Evolutionary conservation across 805 yeast genomes (phyloP).

Genomic region (Metschnikowia drakensbergensis): DNA sequence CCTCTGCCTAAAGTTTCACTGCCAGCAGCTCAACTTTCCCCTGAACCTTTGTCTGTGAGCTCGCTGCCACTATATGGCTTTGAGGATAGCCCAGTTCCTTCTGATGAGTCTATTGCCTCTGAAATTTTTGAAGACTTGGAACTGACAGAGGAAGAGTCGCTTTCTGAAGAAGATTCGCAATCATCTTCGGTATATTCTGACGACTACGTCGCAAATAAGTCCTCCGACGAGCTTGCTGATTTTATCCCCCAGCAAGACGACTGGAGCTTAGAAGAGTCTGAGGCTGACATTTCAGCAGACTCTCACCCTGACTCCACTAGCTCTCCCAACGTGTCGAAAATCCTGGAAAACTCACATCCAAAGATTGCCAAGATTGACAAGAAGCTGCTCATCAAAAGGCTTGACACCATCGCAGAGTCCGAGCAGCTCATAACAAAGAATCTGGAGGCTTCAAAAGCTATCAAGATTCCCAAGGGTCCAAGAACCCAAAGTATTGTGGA

Average conservation of each 20-base stretch:
- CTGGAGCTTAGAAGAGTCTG: background rate
- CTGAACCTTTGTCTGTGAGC: background rate
- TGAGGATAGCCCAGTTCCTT: background rate
- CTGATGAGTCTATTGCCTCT: constrained; percentile 2
- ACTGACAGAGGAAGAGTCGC: background rate
- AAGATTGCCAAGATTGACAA: too few species aligned
- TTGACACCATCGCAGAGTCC: background rate
- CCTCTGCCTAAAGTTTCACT: background rate
- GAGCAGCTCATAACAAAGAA: background rate
- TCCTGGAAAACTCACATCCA: too few species aligned
- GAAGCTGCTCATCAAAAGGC: background rate
- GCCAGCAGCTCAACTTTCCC: too few species aligned
- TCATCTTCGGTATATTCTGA: background rate
- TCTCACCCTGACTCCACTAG: background rate
- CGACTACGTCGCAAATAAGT: background rate
- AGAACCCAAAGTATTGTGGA: background rate
- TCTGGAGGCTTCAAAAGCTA: background rate
- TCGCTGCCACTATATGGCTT: background rate
- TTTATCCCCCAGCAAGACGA: background rate
- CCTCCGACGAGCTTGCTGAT: background rate
- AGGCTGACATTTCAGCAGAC: too few species aligned
- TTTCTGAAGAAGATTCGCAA: background rate
- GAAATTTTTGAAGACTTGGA: background rate
- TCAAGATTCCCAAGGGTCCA: background rate
- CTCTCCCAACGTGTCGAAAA: background rate